phyloP scores from a whole-genome alignment of 1,139 yeast genomes.

The Geotrichum cucujoidarum region DNA sequence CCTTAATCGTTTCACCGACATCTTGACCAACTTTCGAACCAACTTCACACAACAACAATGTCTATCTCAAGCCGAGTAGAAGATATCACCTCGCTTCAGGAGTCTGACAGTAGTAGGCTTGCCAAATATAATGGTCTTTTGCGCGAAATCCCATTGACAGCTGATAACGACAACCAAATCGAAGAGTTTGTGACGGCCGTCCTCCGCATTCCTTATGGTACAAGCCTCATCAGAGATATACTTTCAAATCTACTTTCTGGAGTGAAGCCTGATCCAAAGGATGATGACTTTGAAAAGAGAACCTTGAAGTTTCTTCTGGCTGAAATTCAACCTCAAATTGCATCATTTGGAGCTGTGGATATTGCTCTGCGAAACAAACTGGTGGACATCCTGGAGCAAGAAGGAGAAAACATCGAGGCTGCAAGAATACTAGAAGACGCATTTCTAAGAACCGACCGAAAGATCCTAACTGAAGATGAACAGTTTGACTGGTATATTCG shows the following conservation, averaged over 20 bases:
- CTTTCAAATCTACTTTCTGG: slow-evolving; percentile 6
- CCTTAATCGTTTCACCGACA: too few species aligned
- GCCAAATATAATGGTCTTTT: slow-evolving; percentile 6
- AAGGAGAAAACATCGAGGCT: slow-evolving; percentile 28
- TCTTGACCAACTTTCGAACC: too few species aligned
- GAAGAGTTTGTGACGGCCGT: slow-evolving; percentile 13
- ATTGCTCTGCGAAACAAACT: slow-evolving; percentile 28
- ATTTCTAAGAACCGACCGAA: slow-evolving; percentile 25
- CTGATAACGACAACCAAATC: not conserved
- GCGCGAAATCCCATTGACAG: not conserved
- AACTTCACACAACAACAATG: too few species aligned
- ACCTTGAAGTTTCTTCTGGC: slow-evolving; percentile 20
- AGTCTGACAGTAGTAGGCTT: slow-evolving; percentile 11
- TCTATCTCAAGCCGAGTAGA: slow-evolving; percentile 11
- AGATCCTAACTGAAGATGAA: slow-evolving; percentile 28
- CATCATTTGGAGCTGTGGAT: slow-evolving; percentile 32
- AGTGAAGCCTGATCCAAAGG: not conserved
- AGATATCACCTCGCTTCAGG: slow-evolving; percentile 10
- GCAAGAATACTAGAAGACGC: slow-evolving; percentile 32
- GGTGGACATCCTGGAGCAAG: slow-evolving; percentile 30
- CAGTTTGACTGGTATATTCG: slow-evolving; percentile 32
- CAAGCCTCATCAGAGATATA: slow-evolving; percentile 14
- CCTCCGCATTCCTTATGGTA: slow-evolving; percentile 19
- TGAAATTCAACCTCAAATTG: slow-evolving; percentile 25
- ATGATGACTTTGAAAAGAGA: slow-evolving; percentile 14